Base-by-base conservation (phyloP, 257 asterid species). In the Gardenia jasminoides region DNA sequence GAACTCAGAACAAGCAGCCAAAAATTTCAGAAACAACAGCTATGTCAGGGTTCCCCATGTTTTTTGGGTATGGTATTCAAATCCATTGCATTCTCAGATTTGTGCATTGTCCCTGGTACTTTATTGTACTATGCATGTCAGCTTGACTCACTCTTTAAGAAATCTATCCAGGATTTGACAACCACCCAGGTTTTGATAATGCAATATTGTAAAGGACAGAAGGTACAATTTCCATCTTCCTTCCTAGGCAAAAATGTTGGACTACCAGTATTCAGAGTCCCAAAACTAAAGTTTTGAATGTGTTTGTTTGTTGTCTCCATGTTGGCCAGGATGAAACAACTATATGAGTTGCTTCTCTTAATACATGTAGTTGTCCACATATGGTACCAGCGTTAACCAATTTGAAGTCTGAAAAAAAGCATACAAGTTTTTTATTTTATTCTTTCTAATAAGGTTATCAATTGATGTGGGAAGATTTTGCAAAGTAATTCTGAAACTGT, bases 131-230 rank as follows among this genome's bases (percentile, higher is more conserved):
- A 30, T 1, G 59, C 85, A 76, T 54, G 20, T 66, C 76, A 79
- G 19, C 81, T 74, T 83, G 54, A 75, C 64, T 83, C 86, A 72
- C 72, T 62, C 65, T 52, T 74, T 65, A 59, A 70, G 69, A 12
- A 64, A 67, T 85, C 72, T 81, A 80, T 75, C 26, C 88, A 94
- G 98, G 99, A 89, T 79, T 82, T 88, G 82, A 93, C 99, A 17
- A 92, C 92, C 87, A 90, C 83, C 75, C 88, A 95, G 79, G 96
- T 95, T 70, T 80, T 95, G 90, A 93, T 94, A 3, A 95, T 95
- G 99, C 88, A 95, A 82, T 95, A 92, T 80, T 95, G 94, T 76
- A 80, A 86, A 83, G 99, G 99, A 65, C 88, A 81, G 75, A 95
- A 91, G 97, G 98, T 94, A 89, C 48, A 61, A n/a, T 69, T 76